Conservation (phyloP, 352 stramenopile genomes). For the Phytopythium ostracodes region DNA sequence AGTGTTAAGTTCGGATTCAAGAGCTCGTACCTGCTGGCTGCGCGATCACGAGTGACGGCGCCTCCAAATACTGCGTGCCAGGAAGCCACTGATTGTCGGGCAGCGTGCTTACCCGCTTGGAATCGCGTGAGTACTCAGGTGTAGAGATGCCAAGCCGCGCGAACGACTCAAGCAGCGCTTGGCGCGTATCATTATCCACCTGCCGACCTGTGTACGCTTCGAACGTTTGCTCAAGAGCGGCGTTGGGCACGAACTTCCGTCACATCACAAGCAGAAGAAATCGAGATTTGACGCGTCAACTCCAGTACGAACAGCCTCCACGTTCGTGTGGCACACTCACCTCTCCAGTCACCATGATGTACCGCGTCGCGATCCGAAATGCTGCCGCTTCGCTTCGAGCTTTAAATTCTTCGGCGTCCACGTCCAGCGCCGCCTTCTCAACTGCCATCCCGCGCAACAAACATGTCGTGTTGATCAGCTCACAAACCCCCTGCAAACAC, state of each 20-base stretch:
- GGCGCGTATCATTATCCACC: slow-evolving; percentile 12
- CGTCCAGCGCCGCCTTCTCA: slow-evolving; percentile 16
- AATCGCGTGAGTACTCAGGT: not conserved
- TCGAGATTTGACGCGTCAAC: not conserved
- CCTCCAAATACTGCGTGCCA: slow-evolving; percentile 1
- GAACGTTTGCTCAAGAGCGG: slow-evolving; percentile 18
- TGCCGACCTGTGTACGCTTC: slow-evolving; percentile 23
- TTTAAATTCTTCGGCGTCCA: slow-evolving; percentile 8
- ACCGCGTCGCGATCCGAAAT: slow-evolving; percentile 29
- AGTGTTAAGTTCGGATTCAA: not conserved
- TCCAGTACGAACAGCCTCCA: not conserved
- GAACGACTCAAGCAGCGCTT: not conserved
- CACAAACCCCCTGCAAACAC: not conserved
- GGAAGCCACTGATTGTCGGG: not conserved
- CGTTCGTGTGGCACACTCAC: slow-evolving; percentile 7
- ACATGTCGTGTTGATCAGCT: not conserved
- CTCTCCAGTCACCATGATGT: slow-evolving; percentile 20
- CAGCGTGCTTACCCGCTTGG: not conserved
- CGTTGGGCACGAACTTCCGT: not conserved
- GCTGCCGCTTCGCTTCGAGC: slow-evolving; percentile 16
- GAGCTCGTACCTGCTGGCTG: not conserved
- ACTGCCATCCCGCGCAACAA: slow-evolving; percentile 15
- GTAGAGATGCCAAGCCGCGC: not conserved
- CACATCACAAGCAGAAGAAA: not conserved
- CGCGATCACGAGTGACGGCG: not conserved